Base-by-base conservation (phyloP, 202 grass and related monocot genomes). In the Musa balbisiana region DNA sequence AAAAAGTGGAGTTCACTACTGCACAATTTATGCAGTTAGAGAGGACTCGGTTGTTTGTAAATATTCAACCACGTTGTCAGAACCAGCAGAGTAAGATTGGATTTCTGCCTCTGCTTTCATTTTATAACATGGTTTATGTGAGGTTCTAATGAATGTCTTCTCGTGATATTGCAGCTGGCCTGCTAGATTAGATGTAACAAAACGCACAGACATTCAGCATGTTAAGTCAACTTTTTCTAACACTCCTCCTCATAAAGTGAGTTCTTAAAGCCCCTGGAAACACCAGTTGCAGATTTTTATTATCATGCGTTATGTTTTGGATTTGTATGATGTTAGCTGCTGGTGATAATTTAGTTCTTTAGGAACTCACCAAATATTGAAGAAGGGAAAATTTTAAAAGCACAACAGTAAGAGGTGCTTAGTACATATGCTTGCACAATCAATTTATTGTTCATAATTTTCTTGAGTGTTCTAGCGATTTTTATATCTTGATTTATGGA, bases 1-100 rank as follows among this genome's bases (percentile, higher is more conserved):
- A 89, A 97, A 97, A 97, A 97, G 93, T 58, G 83, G 86, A 20
- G 62, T 97, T 83, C 87, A 86, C 76, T 97, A 93, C 69, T 97
- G 93, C 76, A 86, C 71, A 78, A 78, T 93, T 55, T 97, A 89
- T 86, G 93, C 93, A 76, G 85, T 82, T 79, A 91, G 84, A 89
- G 83, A 93, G 73, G 84, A 93, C 25, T 81, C 84, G 52, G 86
- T 86, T 82, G 81, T 84, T 59, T 93, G 90, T 65, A 93, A 83
- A 93, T 91, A 97, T 66, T 84, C 78, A 82, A 87, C 79, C 85
- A 60, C 74, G 68, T 74, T 83, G 78, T 83, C 86, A 71, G 93
- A 97, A 89, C 93, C 93, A 26, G 23, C 87, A 84, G 90, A 91
- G 93, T 97, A 91, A 86, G 93, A 27, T 62, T 70, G 67, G 22